Base-by-base conservation (phyloP, 192 early-diverging fungal genomes). In the Mycoemilia scoparia region DNA sequence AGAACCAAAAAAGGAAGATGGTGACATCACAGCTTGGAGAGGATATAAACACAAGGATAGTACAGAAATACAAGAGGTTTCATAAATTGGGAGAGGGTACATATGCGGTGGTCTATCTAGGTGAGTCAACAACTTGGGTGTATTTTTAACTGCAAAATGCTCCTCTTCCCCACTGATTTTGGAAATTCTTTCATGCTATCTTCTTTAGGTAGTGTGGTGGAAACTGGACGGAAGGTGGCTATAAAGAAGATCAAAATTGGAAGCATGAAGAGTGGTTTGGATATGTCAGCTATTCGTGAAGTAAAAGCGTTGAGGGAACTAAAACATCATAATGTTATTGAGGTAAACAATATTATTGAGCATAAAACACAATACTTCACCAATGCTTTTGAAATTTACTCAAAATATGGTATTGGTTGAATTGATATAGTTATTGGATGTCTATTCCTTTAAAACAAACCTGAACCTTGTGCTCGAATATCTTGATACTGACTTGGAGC, bases 221-320 rank as follows among this genome's bases (percentile, higher is more conserved):
- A 61, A 7, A 82, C 77, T 7, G 66, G 69, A 9, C 69, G 79
- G 10, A 63, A 53, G 30, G 82, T 98, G 5, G 95, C 90, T 24
- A 90, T 98, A 35, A 98, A 98, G 54, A 91, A 91, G 69, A 88
- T 98, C 59, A 96, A 93, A 49, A 55, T 87, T 25, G 85, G 86
- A 1, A 73, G 82, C 32, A 83, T 82, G 49, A 82, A 84, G 47
- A 83, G 91, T 63, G 90, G 90, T 2, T 66, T 98, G 41, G 95
- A 98, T 51, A 65, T 91, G 67, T 86, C 86, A 11, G 88, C 88
- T 5, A 82, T 98, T 26, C 71, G 88, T 17, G 95, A 98, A 65
- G 75, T 98, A 42, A 91, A 89, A 40, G 77, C 70, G 9, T 58
- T 98, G 24, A 81, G 87, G 43, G 90, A 98, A 54, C 71, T 98